Evolutionary conservation across 202 grass and related monocot species (phyloP).

Genomic region (Panicum hallii): DNA sequence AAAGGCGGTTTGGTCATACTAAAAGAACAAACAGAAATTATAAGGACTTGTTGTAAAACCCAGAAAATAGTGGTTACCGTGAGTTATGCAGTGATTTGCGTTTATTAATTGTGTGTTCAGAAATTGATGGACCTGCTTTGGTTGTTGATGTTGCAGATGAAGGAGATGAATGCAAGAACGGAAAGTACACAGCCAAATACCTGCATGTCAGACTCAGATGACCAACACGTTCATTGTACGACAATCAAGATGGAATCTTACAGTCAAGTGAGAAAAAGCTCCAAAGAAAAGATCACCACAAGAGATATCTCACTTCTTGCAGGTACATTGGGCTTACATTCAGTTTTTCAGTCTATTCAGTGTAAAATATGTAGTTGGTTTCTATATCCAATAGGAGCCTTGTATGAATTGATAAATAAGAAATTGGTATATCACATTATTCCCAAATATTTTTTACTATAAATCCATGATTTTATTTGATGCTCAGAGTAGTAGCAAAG

Average conservation of each 20-base stretch:
- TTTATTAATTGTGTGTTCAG: not conserved
- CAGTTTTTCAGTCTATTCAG: not conserved
- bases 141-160: slow-evolving; percentile 59
- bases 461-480: not conserved
- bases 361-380: not conserved
- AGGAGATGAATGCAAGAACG: slow-evolving; percentile 74
- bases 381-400: not conserved
- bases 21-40: not conserved
- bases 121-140: not conserved
- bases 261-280: slow-evolving; percentile 49
- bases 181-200: slow-evolving; percentile 51
- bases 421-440: not conserved
- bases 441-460: not conserved
- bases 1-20: not conserved
- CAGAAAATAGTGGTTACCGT: not conserved
- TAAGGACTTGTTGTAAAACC: not conserved
- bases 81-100: not conserved
- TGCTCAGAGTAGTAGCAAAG: not conserved
- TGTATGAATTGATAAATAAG: not conserved
- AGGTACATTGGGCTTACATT: slow-evolving; percentile 46
- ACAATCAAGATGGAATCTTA: slow-evolving; percentile 59
- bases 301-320: slow-evolving; percentile 51
- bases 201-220: slow-evolving; percentile 45
- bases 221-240: slow-evolving; percentile 42
- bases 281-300: slow-evolving; percentile 46